Conservation (phyloP, 2,329 filamentous ascomycete genomes). For the Venturia oleaginea region DNA sequence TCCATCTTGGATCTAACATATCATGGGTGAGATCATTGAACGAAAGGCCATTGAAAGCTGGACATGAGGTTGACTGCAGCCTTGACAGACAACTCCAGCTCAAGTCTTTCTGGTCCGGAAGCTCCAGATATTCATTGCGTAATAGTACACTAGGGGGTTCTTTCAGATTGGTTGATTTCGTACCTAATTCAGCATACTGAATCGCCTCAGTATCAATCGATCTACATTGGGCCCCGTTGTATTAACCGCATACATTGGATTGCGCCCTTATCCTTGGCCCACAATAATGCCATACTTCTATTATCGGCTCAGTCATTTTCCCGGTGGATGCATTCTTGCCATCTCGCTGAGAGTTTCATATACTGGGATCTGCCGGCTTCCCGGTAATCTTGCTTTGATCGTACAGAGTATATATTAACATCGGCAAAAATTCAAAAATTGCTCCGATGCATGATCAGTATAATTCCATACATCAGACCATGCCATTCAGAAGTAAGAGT, state of each 20-base stretch:
- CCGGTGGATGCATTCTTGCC: neutral
- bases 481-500: too few relatives aligned
- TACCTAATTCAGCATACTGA: too few relatives aligned
- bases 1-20: neutral
- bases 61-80: neutral
- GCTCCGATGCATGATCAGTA: neutral
- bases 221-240: too few relatives aligned
- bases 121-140: too few relatives aligned
- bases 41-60: neutral
- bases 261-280: neutral
- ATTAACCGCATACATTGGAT: neutral
- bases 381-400: neutral
- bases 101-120: neutral
- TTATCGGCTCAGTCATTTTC: neutral
- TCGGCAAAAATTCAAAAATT: neutral
- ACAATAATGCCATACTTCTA: neutral
- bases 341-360: neutral
- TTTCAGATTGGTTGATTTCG: too few relatives aligned
- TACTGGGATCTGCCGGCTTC: too few relatives aligned
- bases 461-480: neutral
- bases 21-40: neutral
- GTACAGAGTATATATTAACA: neutral
- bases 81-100: neutral
- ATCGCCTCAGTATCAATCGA: too few relatives aligned
- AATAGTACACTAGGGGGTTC: too few relatives aligned